A percentile compares a stretch with the other conserved stretches of the same genome.
Evolutionary conservation across 2,329 filamentous ascomycete genomes (phyloP).

Genomic region (Tolypocladium paradoxum): DNA sequence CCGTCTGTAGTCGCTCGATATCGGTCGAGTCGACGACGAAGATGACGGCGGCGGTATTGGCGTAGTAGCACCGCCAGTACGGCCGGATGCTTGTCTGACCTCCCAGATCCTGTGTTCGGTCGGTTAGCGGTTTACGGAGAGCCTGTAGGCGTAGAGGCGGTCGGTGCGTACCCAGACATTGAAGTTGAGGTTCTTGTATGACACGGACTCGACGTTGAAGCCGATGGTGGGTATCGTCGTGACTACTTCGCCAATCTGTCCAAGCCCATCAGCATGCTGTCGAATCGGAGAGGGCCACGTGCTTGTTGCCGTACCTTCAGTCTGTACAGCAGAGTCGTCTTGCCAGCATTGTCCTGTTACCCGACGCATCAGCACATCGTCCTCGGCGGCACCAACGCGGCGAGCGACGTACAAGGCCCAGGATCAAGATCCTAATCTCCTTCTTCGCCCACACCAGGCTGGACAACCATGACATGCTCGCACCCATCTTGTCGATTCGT

Average conservation of each 20-base stretch:
- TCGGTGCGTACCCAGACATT: slow-evolving; percentile 77
- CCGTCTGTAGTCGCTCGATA: slow-evolving; percentile 87
- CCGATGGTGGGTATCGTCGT: slow-evolving; percentile 98
- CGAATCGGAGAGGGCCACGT: neutral
- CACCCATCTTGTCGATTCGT: slow-evolving; percentile 42
- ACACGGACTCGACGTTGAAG: slow-evolving; percentile 98
- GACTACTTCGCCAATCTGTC: slow-evolving; percentile 91
- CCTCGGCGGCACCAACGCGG: neutral
- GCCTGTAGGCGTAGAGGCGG: neutral
- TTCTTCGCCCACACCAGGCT: slow-evolving; percentile 82
- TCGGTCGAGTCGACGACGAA: slow-evolving; percentile 98
- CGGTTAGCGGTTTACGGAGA: neutral
- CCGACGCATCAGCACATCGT: slow-evolving; percentile 7
- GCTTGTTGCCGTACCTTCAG: slow-evolving; percentile 56
- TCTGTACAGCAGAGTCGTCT: slow-evolving; percentile 93
- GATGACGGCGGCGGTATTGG: slow-evolving; percentile 95
- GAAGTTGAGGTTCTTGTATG: slow-evolving; percentile 96
- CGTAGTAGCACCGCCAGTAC: slow-evolving; percentile 99
- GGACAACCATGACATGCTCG: slow-evolving; percentile 59
- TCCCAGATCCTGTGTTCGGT: slow-evolving; percentile 61
- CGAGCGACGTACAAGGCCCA: slow-evolving; percentile 63
- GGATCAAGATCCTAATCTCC: slow-evolving; percentile 91
- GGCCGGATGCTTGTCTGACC: slow-evolving; percentile 98
- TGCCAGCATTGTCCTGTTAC: slow-evolving; percentile 85
- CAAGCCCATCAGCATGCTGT: neutral